Conservation (phyloP, 164 flowering plant species). For the Annona squamosa region DNA sequence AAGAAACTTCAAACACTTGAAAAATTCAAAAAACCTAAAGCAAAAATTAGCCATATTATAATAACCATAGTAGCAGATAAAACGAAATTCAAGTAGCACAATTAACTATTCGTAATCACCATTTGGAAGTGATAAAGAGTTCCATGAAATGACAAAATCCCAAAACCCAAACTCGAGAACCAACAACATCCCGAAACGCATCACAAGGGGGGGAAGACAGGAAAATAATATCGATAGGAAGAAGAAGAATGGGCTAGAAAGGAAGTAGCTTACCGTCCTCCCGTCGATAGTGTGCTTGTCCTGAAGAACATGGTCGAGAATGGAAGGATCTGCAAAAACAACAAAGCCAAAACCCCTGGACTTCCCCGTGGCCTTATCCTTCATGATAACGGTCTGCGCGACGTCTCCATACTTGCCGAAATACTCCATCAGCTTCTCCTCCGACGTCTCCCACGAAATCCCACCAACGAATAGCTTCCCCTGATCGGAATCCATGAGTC, state of each 20-base stretch:
- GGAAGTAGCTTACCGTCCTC: constrained; percentile 44
- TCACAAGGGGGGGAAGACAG: background rate
- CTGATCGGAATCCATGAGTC: constrained; percentile 83
- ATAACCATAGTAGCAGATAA: background rate
- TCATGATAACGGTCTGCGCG: constrained; percentile 71
- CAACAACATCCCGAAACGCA: background rate
- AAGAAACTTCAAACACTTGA: too few species aligned
- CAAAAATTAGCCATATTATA: background rate
- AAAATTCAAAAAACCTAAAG: background rate
- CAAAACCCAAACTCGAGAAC: background rate
- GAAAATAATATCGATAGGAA: background rate
- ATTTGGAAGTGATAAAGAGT: background rate
- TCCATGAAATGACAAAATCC: background rate
- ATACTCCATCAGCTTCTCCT: constrained; percentile 73
- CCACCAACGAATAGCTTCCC: constrained; percentile 96
- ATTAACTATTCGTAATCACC: background rate
- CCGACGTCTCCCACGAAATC: constrained; percentile 91
- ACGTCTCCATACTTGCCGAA: constrained; percentile 77
- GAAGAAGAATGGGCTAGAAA: background rate
- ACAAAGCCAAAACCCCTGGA: constrained; percentile 80
- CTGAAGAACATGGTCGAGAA: constrained; percentile 71
- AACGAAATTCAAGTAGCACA: background rate
- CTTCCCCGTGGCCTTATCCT: constrained; percentile 53
- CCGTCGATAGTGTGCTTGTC: constrained; percentile 85
- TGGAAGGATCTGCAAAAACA: constrained; percentile 58